phyloP scores from a whole-genome alignment of 1,284 basidiomycete genomes.

The Ceratobasidium sp. region DNA sequence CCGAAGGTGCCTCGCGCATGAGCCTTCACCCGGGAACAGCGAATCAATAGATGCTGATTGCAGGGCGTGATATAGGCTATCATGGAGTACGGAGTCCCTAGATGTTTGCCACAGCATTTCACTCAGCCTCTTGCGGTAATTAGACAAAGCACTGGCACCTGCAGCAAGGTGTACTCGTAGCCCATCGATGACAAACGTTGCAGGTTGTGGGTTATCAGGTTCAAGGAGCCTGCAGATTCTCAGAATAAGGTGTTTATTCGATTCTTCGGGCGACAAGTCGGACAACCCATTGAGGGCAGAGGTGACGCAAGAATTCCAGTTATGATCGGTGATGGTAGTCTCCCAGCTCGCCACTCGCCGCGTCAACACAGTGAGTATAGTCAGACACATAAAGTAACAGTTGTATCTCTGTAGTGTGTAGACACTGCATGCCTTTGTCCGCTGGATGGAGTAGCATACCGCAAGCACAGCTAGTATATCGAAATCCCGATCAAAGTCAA shows the following conservation, averaged over 20 bases:
- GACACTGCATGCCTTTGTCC: not conserved
- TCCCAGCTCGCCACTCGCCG: constrained; percentile 12
- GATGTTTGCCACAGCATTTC: too few species aligned
- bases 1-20: not conserved
- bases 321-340: not conserved
- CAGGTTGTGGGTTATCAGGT: not conserved
- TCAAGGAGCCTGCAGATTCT: not conserved
- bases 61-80: too few species aligned
- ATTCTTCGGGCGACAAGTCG: not conserved
- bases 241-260: not conserved
- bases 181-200: too few species aligned
- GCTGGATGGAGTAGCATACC: constrained; percentile 11
- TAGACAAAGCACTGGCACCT: too few species aligned
- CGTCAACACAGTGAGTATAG: not conserved
- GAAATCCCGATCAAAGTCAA: not conserved
- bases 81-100: too few species aligned
- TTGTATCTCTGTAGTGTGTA: not conserved
- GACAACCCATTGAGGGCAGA: not conserved
- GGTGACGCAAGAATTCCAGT: not conserved
- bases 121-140: too few species aligned
- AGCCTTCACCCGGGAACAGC: not conserved
- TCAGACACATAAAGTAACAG: too few species aligned
- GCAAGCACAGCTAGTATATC: constrained; percentile 6
- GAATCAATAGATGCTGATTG: too few species aligned
- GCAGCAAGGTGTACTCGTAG: too few species aligned